phyloP scores from a whole-genome alignment of 163 green algal species.

The Trebouxiophyceae sp. region DNA sequence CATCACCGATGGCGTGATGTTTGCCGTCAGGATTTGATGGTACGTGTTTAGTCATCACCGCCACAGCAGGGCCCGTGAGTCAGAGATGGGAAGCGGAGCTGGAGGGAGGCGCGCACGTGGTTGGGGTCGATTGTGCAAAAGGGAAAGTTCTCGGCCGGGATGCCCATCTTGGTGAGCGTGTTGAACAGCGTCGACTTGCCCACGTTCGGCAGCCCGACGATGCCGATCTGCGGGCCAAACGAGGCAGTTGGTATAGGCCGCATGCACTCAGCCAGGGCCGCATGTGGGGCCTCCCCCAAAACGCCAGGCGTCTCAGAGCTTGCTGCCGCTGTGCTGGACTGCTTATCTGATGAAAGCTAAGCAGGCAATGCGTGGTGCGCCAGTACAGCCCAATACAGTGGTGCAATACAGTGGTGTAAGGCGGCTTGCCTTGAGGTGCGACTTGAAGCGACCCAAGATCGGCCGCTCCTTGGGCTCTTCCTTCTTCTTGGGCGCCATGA shows the following conservation, averaged over 20 bases:
- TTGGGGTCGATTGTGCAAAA: slow-evolving; percentile 98
- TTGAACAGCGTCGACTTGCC: slow-evolving; percentile 94
- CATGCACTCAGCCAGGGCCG: too few species aligned
- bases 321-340: too few species aligned
- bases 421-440: slow-evolving; percentile 92
- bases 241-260: too few species aligned
- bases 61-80: too few species aligned
- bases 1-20: too few species aligned
- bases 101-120: slow-evolving; percentile 31
- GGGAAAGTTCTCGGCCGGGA: slow-evolving; percentile 92
- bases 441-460: slow-evolving; percentile 86
- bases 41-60: slow-evolving; percentile 10
- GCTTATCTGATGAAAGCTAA: too few species aligned
- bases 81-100: not conserved
- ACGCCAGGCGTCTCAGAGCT: too few species aligned
- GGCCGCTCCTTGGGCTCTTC: slow-evolving; percentile 69
- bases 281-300: too few species aligned
- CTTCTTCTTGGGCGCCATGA: slow-evolving; percentile 76
- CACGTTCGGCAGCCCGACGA: slow-evolving; percentile 90
- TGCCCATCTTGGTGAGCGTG: slow-evolving; percentile 73
- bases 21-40: slow-evolving; percentile 13
- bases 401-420: too few species aligned
- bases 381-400: too few species aligned
- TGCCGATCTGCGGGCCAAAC: slow-evolving; percentile 90
- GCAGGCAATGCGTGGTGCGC: too few species aligned